phyloP scores from a whole-genome alignment of 306 rosid genomes.

The Cucurbita argyrosperma region DNA sequence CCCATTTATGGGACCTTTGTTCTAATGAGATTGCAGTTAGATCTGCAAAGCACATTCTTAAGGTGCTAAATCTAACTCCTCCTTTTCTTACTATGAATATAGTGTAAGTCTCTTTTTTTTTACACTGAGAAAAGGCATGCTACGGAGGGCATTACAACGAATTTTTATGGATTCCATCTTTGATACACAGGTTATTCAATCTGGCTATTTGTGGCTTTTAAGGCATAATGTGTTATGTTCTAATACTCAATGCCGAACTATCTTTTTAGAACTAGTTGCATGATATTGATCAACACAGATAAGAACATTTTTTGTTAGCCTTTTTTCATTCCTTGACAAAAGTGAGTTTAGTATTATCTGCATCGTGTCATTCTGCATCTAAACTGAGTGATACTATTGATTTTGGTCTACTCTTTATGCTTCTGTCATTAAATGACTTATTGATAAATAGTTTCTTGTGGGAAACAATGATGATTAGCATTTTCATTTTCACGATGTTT shows the following conservation, averaged over 20 bases:
- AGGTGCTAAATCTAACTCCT: slow-evolving; percentile 37
- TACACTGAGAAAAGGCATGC: not conserved
- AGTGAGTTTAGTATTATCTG: not conserved
- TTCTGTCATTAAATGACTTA: not conserved
- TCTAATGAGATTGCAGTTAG: slow-evolving; percentile 84
- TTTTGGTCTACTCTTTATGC: not conserved
- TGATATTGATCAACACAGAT: not conserved
- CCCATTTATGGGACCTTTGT: slow-evolving; percentile 93
- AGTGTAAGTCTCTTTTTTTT: not conserved
- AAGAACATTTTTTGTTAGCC: not conserved
- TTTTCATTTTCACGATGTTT: not conserved
- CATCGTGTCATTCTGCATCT: not conserved
- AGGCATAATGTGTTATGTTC: not conserved
- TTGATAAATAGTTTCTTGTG: not conserved
- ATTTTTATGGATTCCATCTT: not conserved
- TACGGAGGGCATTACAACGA: not conserved
- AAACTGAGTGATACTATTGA: not conserved
- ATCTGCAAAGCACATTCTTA: slow-evolving; percentile 86
- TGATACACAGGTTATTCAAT: not conserved
- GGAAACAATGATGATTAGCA: not conserved
- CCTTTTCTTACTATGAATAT: not conserved
- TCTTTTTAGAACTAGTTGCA: not conserved
- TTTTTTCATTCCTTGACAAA: not conserved
- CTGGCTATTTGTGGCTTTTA: not conserved
- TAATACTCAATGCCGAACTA: not conserved